Percentiles rank a stretch among this genome's conserved stretches.
Evolutionary conservation across 1,284 basidiomycete species (phyloP).

Genomic region (Afroboletus lepidellus): DNA sequence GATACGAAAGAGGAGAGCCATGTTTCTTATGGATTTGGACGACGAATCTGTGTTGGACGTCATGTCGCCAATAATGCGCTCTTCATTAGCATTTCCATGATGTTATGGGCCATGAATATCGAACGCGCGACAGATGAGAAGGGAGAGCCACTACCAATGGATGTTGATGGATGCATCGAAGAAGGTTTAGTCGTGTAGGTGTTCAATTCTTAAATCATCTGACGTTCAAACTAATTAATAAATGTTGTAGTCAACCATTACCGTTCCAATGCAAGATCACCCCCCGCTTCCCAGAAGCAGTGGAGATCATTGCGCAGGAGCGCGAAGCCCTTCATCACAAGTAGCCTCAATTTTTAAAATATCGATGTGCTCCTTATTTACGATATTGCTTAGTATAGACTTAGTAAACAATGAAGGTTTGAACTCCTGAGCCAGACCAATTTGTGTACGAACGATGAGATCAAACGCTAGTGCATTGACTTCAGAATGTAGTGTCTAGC

Average conservation of each 20-base stretch:
- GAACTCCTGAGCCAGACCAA: too few species aligned
- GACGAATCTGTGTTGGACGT: background rate
- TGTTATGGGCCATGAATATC: background rate
- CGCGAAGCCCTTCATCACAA: background rate
- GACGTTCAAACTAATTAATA: background rate
- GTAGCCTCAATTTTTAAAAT: background rate
- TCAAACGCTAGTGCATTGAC: too few species aligned
- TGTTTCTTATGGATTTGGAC: background rate
- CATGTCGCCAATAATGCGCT: background rate
- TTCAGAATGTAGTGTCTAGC: too few species aligned
- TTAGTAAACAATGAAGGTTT: too few species aligned
- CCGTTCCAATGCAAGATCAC: background rate
- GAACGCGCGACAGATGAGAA: background rate
- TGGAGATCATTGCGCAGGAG: background rate
- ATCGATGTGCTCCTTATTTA: background rate
- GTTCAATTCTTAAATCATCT: background rate
- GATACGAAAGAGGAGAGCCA: background rate
- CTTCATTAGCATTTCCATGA: background rate
- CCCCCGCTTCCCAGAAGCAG: background rate
- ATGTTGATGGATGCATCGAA: background rate
- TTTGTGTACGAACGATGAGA: too few species aligned
- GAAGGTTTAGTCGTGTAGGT: background rate
- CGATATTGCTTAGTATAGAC: too few species aligned
- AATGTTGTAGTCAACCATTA: background rate
- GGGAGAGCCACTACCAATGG: background rate